Evolutionary conservation across 176 grass and related monocot species (phyloP).

Genomic region (Calamus simplicifolius): DNA sequence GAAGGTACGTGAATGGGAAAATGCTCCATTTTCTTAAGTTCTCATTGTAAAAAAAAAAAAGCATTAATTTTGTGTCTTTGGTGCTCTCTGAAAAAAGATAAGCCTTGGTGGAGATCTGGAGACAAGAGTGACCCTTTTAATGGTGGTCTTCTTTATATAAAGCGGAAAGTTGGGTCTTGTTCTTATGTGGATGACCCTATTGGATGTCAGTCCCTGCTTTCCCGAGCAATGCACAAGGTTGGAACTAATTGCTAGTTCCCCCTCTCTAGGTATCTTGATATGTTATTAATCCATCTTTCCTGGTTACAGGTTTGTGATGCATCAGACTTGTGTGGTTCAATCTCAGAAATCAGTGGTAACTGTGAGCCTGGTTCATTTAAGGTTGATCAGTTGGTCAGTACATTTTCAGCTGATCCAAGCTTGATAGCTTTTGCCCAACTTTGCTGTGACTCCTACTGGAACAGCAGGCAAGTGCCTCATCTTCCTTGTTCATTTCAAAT

Average conservation of each 20-base stretch:
- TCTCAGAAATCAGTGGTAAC: slow-evolving; percentile 16
- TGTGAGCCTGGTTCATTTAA: slow-evolving; percentile 26
- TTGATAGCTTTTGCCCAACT: slow-evolving; percentile 92
- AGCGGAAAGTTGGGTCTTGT: slow-evolving; percentile 97
- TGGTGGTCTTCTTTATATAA: slow-evolving; percentile 81
- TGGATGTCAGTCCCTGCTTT: slow-evolving; percentile 94
- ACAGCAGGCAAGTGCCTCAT: slow-evolving; percentile 46
- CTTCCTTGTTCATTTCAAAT: too few relatives aligned
- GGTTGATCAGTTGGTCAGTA: slow-evolving; percentile 83
- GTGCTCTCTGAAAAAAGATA: slow-evolving; percentile 38
- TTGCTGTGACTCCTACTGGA: slow-evolving; percentile 49
- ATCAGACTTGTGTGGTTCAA: slow-evolving; percentile 19
- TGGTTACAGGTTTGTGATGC: slow-evolving; percentile 57
- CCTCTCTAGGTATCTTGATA: not conserved
- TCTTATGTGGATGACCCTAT: slow-evolving; percentile 90
- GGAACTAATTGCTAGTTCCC: slow-evolving; percentile 21
- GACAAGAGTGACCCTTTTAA: slow-evolving; percentile 85
- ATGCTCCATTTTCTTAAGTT: not conserved
- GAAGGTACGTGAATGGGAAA: slow-evolving; percentile 39
- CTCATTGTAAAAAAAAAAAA: slow-evolving; percentile 6
- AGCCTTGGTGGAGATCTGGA: slow-evolving; percentile 83
- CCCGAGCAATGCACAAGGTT: slow-evolving; percentile 95
- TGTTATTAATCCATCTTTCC: slow-evolving; percentile 1
- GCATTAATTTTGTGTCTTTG: slow-evolving; percentile 19
- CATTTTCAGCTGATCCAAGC: slow-evolving; percentile 93